Base-by-base conservation (phyloP, 2,329 filamentous ascomycete species). In the Neofusicoccum sp. region DNA sequence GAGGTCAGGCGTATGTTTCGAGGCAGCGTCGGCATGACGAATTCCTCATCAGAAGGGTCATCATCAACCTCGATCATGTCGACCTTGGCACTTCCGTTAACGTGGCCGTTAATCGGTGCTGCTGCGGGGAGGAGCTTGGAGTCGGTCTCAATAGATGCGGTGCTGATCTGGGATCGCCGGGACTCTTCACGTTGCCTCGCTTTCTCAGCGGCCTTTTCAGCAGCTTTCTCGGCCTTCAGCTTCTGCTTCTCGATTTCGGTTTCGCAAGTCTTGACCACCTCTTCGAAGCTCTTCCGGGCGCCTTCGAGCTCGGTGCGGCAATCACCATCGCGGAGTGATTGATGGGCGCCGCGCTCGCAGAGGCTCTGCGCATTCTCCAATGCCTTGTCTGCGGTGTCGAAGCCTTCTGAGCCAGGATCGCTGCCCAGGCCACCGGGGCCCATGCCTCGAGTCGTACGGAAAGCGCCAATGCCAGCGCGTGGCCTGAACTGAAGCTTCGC, bases 271-370 rank as follows among this genome's bases (percentile, higher is more conserved):
- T 84, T 82, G 54, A 86, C 79, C 1, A 91, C 86, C 60, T 87
- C 82, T 7, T 76, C 76, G 44, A 96, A 83, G 14, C 86, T 84
- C 61, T 81, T 79, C 69, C 86, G 84, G 58, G 93, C 88, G 48
- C 86, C 87, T 28, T 81, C 79, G 40, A 96, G 82, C 73, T 96
- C 91, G 16, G 85, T 83, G n/a, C 80, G 83, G 74, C 93, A 96
- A 69, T 95, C 89, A 9, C 92, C 93, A 58, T 92, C 89, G 26
- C 93, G 86, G n/a, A 97, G 80, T 63, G 95, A 91, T 69, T 96
- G 90, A 70, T 96, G 92, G 0, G 93, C 93, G 2, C 89, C 93
- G 58, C 87, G 87, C 76, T 97, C 93, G 71, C 90, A 96, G 67
- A 92, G 84, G 60, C 83, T 83, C 72, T 96, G 91, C 4, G 91